These are phyloP conservation scores for Pugionium cornutum DNA, from an alignment of 345 rosid genomes.

Conservation along the genomic window DNA sequence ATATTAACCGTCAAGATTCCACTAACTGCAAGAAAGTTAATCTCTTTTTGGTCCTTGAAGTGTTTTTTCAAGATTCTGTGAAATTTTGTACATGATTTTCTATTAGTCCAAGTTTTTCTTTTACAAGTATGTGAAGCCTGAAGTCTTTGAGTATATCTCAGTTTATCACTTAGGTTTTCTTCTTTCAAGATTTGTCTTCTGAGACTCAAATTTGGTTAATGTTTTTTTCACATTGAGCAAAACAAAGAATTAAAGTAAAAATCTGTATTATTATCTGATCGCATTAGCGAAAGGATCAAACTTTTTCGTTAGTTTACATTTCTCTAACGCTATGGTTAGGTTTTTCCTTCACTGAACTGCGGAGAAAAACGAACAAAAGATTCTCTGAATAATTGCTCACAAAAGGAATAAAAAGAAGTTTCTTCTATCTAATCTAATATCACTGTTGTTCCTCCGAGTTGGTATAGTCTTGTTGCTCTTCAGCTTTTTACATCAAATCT, in stretches of 20 bases:
- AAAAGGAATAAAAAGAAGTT: slow-evolving; percentile 15
- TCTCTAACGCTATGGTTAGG: slow-evolving; percentile 36
- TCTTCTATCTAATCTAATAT: slow-evolving; percentile 34
- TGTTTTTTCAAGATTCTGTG: slow-evolving; percentile 18
- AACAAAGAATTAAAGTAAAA: background rate
- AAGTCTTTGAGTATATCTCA: too few relatives aligned
- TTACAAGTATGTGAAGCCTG: too few relatives aligned
- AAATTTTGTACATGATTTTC: slow-evolving; percentile 4
- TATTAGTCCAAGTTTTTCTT: background rate
- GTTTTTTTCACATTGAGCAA: too few relatives aligned
- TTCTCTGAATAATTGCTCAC: slow-evolving; percentile 18
- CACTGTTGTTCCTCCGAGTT: slow-evolving; percentile 10
- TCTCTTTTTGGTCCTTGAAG: background rate
- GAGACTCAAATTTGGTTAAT: background rate
- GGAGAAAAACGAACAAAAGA: slow-evolving; percentile 18
- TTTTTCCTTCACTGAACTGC: slow-evolving; percentile 19
- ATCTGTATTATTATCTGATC: slow-evolving; percentile 15
- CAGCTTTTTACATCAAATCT: slow-evolving; percentile 37
- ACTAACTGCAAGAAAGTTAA: background rate
- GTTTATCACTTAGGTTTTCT: too few relatives aligned
- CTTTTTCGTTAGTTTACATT: slow-evolving; percentile 30
- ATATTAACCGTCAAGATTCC: slow-evolving; percentile 13
- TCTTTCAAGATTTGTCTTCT: background rate
- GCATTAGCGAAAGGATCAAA: slow-evolving; percentile 27
- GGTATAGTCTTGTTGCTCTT: slow-evolving; percentile 29